Evolutionary conservation across 208 protist genomes (phyloP), one percentile per base, ranked within the genome.

Genomic region (Angomonas deanei): DNA sequence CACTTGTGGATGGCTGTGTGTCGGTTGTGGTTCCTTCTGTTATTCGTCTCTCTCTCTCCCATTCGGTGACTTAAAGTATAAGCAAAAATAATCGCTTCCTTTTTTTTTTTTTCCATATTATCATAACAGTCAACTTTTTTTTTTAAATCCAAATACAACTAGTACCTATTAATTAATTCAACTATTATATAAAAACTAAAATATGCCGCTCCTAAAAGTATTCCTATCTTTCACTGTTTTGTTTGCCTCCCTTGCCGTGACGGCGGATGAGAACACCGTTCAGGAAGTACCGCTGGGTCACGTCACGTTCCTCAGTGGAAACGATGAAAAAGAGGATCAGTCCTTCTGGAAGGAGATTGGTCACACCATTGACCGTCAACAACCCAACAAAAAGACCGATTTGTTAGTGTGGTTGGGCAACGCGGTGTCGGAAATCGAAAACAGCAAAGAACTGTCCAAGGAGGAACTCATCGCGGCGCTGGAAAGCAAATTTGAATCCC

Each of bases 381-480:
- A 26, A n/a, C 42, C 19, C 15, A 54, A 48, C 27, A 38, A 64
- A 10, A 49, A 67, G 42, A 79, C 73, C 0, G 84, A 95, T 63
- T 60, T 80, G 46, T 79, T 90, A 11, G 39, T 93, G 30, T 95
- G 86, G 86, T 36, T 84, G 1, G 89, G 89, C 32, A 84, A 91
- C 66, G 76, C 71, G 11, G 72, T 93, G 30, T 91, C 90, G 68
- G 42, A 50, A 19, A 23, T 19, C 42, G 17, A 71, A 38, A 34
- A 63, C 1, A 65, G 68, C 13, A 59, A 75, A 21, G 68, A 71
- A 33, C 13, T 66, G 11, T 27, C 13, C 42, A 26, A 50, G 17
- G 42, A 50, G 17, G 42, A 4, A 10, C 15, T 50, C 17, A 5
- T 56, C 3, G 26, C 28, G 1, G 49, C 34, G 0, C 63, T 81